Base-by-base conservation (phyloP, 2,329 filamentous ascomycete genomes). In the Fusarium annulatum region DNA sequence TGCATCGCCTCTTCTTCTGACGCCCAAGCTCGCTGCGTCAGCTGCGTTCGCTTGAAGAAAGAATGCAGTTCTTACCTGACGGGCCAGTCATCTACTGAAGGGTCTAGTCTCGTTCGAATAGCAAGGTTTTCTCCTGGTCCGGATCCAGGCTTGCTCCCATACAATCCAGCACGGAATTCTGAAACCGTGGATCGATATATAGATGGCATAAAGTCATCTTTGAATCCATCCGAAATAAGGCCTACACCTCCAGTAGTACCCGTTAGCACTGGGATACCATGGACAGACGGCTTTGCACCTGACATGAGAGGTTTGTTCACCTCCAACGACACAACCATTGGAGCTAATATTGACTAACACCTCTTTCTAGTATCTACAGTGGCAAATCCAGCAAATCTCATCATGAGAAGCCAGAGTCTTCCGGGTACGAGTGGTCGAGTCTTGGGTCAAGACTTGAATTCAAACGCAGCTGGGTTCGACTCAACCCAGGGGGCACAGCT, bases 11-110 rank as follows among this genome's bases (percentile, higher is more conserved):
- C 60, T 18, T 4, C 52, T 16, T 38, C 41, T 34, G 41, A 39
- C 23, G 9, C 60, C 18, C 52, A n/a, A 38, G 60, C 21, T 14
- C 60, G 52, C 7, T 62, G 60, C 21, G 21, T 38, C 10, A 62
- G 30, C 28, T 62, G 60, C 16, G 41, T 62, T 11, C 60, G 41
- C 3, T 26, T 62, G 26, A 62, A 62, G 18, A 62, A 62, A 34
- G 52, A 62, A 7, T 62, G 60, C 21, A 46, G 60, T 12, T 57
- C 52, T 33, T 56, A 42, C 38, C 52, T 56, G 2, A 56, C 52
- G 6, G 34, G 52, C 6, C 52, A 33, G 16, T 42, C 26, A 9
- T 56, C 52, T 4, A 11, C 15, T 23, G 26, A 42, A 42, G 52
- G 52, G 9, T 28, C 52, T n/a, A 18, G 6, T 30, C 52, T 14